Conservation (phyloP, 2,329 filamentous ascomycete species). For the Clarireedia hainanense region DNA sequence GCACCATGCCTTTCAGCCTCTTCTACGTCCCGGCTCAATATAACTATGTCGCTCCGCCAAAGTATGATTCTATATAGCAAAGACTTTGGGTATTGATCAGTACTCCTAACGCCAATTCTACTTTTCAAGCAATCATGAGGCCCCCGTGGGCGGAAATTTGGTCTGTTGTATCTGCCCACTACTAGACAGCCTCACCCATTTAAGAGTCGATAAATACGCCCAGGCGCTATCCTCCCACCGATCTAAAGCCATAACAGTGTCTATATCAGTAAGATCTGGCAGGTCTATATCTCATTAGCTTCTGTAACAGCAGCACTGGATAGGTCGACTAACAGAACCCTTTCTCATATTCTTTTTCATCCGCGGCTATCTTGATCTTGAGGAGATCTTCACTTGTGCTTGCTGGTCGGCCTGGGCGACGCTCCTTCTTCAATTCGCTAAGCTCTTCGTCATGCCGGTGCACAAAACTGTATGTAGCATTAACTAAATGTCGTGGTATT, state of each 20-base stretch:
- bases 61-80: background rate
- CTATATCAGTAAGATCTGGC: slow-evolving; percentile 64
- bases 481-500: background rate
- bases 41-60: background rate
- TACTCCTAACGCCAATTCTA: slow-evolving; percentile 10
- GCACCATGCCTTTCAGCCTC: too few relatives aligned
- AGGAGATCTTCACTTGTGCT: slow-evolving; percentile 71
- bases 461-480: slow-evolving; percentile 42
- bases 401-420: slow-evolving; percentile 72
- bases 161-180: slow-evolving; percentile 59
- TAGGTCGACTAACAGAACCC: slow-evolving; percentile 64
- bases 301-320: background rate
- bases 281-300: slow-evolving; percentile 41
- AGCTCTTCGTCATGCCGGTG: slow-evolving; percentile 67
- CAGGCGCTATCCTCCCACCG: slow-evolving; percentile 84
- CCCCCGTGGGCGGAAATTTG: slow-evolving; percentile 66
- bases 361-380: slow-evolving; percentile 58
- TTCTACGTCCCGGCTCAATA: background rate
- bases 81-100: slow-evolving; percentile 12
- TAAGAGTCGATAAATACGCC: slow-evolving; percentile 67
- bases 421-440: slow-evolving; percentile 54
- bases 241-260: slow-evolving; percentile 57
- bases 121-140: slow-evolving; percentile 19
- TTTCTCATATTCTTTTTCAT: slow-evolving; percentile 72
- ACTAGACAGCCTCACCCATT: slow-evolving; percentile 67